Evolutionary conservation across 2,329 filamentous ascomycete species (phyloP), one percentile per base, ranked within the genome.

Genomic region (Chrysoporthe cubensis): DNA sequence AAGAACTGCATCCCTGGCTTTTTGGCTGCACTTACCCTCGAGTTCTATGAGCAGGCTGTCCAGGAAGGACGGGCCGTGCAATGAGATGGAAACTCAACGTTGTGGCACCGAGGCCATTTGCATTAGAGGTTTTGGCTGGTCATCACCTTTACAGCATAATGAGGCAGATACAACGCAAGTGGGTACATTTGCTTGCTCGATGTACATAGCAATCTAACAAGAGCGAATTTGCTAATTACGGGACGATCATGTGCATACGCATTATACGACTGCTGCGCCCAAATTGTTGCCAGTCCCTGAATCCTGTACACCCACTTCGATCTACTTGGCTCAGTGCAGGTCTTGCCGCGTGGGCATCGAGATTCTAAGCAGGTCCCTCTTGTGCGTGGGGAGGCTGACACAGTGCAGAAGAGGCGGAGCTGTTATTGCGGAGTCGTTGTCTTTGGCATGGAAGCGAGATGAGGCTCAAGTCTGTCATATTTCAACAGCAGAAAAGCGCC

Each of bases 1-100:
- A 89, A 94, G 81, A 94, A 94, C 59, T 95, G 95, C 77, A 96
- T 98, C 71, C 95, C 95, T 4, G 95, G 94, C 66, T 97, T 98
- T 77, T 79, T 98, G 71, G 94, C 94, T 44, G 95, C 94, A 18
- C 84, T 97, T 81, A 97, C 94, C 50, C 79, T 97, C 75, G 94
- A 97, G 80, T 97, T 97, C 80, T 97, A 92, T 77, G 95, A 98
- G 74, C 88, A 91, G 80, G 68, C 68, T 26, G 66, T 70, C 16
- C 63, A 66, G 54, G 68, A 70, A 26, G 68, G 62, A 37, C 56
- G 58, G 9, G 66, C 61, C 2, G 32, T 44, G 26, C n/a, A 50
- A 63, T 57, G 16, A 52, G 16, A 11, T 18, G 62, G 37, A 44
- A 13, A 37, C n/a, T n/a, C 18, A 18, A 40, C 16, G 13, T 13